Conservation (phyloP, 2,329 filamentous ascomycete genomes). For the Blumeriella jaapii region DNA sequence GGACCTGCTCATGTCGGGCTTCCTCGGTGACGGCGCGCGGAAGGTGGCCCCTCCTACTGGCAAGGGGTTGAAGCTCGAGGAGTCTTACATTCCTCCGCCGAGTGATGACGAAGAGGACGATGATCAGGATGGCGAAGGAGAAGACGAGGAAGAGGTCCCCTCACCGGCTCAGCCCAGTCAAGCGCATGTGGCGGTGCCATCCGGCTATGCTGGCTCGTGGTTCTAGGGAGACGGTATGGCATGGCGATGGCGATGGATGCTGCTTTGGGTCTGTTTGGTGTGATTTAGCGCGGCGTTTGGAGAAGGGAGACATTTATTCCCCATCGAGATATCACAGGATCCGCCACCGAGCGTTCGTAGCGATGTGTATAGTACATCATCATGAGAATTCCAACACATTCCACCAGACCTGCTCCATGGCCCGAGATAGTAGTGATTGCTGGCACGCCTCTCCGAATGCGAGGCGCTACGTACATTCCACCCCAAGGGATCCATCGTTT, state of each 20-base stretch:
- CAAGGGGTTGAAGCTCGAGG: conserved; percentile 70
- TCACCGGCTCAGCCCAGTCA: conserved; percentile 1
- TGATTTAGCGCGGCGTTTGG: conserved; percentile 13
- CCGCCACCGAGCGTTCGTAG: conserved; percentile 10
- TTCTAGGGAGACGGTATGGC: too few relatives aligned
- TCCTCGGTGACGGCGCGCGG: conserved; percentile 40
- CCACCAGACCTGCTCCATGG: too few relatives aligned
- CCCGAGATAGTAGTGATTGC: too few relatives aligned
- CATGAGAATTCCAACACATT: too few relatives aligned
- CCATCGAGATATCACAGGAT: conserved; percentile 1
- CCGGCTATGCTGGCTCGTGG: conserved; percentile 6
- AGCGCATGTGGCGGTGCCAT: neutral
- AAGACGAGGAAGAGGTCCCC: conserved; percentile 17
- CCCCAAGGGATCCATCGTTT: too few relatives aligned
- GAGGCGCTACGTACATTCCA: too few relatives aligned
- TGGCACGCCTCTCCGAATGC: too few relatives aligned
- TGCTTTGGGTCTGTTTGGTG: too few relatives aligned
- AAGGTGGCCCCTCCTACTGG: conserved; percentile 41
- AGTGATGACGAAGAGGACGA: conserved; percentile 45
- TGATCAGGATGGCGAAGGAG: conserved; percentile 29
- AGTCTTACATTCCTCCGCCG: conserved; percentile 62
- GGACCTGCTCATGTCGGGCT: conserved; percentile 37
- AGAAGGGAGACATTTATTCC: conserved; percentile 3
- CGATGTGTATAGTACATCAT: too few relatives aligned
- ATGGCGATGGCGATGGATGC: too few relatives aligned